These are phyloP conservation scores for Eucalyptus pauciflora DNA, from an alignment of 345 rosid genomes.

Conservation along the genomic window DNA sequence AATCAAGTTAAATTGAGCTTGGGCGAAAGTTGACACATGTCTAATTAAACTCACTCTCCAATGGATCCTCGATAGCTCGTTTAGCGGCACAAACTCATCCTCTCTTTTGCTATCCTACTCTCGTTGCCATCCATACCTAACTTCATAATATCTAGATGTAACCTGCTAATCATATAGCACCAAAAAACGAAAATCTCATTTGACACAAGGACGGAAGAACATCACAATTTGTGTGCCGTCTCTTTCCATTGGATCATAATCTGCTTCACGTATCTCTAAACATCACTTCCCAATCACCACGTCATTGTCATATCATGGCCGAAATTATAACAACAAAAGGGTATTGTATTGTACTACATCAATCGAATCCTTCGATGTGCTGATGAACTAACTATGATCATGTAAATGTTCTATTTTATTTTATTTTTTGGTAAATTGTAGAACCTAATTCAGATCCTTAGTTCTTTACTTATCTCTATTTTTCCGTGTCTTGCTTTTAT, in stretches of 20 bases:
- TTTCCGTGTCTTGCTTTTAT: background rate
- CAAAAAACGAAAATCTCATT: background rate
- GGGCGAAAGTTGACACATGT: rapidly evolving
- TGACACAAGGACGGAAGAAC: rapidly evolving
- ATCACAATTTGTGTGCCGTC: background rate
- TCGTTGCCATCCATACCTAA: background rate
- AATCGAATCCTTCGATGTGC: background rate
- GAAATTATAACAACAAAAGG: background rate
- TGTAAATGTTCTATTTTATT: background rate
- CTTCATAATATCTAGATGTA: background rate
- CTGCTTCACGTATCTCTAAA: background rate
- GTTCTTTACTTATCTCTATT: background rate
- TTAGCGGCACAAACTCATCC: background rate
- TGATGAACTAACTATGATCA: rapidly evolving
- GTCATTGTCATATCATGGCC: background rate
- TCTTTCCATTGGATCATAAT: background rate
- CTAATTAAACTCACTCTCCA: background rate
- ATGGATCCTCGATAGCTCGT: background rate
- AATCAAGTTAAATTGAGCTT: background rate
- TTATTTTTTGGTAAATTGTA: background rate
- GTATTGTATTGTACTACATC: background rate
- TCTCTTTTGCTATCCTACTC: background rate
- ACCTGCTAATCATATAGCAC: background rate
- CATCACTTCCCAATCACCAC: rapidly evolving
- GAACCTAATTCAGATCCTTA: background rate